Evolutionary conservation across 2,329 filamentous ascomycete genomes (phyloP).

Genomic region (Macrophomina tecta): DNA sequence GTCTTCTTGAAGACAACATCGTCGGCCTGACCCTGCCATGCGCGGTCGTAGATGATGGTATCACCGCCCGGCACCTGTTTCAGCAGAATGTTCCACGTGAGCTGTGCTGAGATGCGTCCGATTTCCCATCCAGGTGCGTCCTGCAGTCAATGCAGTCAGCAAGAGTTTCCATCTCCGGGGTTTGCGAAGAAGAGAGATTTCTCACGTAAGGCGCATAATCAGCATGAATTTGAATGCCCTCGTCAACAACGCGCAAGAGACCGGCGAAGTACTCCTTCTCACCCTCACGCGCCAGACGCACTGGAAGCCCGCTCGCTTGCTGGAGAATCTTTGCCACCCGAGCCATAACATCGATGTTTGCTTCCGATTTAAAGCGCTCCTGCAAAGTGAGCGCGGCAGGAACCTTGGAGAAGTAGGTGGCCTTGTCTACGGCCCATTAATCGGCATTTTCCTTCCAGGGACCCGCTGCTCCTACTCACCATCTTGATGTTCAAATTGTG

Average conservation of each 20-base stretch:
- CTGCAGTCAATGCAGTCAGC: neutral
- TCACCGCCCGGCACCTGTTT: neutral
- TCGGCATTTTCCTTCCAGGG: too few relatives aligned
- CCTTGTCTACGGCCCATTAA: neutral
- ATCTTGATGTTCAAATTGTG: neutral
- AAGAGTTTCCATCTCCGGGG: too few relatives aligned
- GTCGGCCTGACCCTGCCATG: neutral
- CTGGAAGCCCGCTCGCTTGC: neutral
- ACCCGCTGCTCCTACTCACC: neutral
- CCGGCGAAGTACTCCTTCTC: neutral
- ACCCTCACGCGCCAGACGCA: neutral
- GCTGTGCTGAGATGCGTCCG: neutral
- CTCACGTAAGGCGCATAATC: neutral
- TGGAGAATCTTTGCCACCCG: neutral
- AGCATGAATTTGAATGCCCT: neutral
- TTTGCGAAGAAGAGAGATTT: too few relatives aligned
- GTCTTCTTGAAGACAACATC: neutral
- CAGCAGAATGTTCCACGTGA: neutral
- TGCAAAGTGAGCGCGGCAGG: neutral
- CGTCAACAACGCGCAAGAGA: neutral
- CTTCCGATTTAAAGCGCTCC: neutral
- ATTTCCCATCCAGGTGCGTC: neutral
- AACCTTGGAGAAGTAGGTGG: neutral
- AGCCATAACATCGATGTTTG: neutral
- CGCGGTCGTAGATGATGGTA: constrained; percentile 1